Percentiles rank a stretch among this genome's conserved stretches.
These are phyloP conservation scores for Leishmania mexicana DNA, from an alignment of 208 protist genomes.

Conservation along the genomic window DNA sequence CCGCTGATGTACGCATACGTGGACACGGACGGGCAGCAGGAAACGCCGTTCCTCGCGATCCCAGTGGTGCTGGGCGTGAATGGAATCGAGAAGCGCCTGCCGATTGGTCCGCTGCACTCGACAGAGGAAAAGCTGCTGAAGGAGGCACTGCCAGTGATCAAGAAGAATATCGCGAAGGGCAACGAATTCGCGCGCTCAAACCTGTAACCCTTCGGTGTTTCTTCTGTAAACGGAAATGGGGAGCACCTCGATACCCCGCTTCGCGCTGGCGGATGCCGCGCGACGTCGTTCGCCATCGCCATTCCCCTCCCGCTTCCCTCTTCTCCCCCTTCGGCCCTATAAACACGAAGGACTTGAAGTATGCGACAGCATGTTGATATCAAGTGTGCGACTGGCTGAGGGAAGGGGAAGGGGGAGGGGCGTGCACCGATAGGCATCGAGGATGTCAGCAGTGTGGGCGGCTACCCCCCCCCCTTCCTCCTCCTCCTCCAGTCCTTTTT, in stretches of 20 bases:
- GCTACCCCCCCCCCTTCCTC: too few relatives aligned
- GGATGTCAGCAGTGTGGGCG: too few relatives aligned
- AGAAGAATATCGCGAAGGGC: conserved; percentile 85
- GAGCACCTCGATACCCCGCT: neutral
- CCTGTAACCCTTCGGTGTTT: conserved; percentile 46
- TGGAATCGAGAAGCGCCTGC: conserved; percentile 79
- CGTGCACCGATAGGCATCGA: too few relatives aligned
- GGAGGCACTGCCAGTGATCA: conserved; percentile 46
- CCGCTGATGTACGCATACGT: conserved; percentile 83
- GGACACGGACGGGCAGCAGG: conserved; percentile 77
- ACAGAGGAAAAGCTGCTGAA: conserved; percentile 47
- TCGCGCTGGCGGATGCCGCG: neutral
- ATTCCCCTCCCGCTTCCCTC: neutral
- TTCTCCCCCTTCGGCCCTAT: neutral
- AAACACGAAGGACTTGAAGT: too few relatives aligned
- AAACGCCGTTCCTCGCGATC: conserved; percentile 72
- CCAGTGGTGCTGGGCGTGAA: conserved; percentile 75
- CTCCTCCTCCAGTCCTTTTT: too few relatives aligned
- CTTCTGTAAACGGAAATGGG: neutral
- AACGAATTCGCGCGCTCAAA: conserved; percentile 74
- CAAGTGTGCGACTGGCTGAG: neutral
- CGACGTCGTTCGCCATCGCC: too few relatives aligned
- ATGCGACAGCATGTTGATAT: too few relatives aligned
- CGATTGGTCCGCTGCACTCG: conserved; percentile 60
- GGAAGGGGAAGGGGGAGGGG: neutral